Base-by-base conservation (phyloP, 1,139 yeast genomes). In the Candida buenavistaensis region DNA sequence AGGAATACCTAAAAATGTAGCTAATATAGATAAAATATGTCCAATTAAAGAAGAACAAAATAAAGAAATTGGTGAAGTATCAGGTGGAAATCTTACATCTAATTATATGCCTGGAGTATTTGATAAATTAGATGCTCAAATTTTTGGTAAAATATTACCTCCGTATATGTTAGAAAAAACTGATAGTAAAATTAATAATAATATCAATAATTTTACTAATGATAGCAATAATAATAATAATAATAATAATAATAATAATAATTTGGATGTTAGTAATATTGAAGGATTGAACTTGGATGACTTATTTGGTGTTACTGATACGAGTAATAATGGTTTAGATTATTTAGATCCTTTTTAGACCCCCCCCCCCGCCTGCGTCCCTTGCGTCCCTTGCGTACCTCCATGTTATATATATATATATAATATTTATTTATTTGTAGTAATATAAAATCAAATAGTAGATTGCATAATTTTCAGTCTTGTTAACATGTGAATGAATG, bases 61-160 rank as follows among this genome's bases (percentile, higher is more conserved):
- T 27, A 36, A 36, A 25, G 44, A 41, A 23, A 33, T 41, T 31
- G 44, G 44, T 10, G 35, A 26, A 22, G 32, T 29, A 17, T 17
- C 33, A 4, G 44, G 44, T 8, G 41, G 31, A 2, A 39, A 42
- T 21, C 34, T 41, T 11, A 32, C 34, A 5, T 33, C 41, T 13
- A 40, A 45, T 33, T 85, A 85, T 50, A 70, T 83, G 40, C 88
- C 92, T 2, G 94, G 95, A 4, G 82, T 84, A 13, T 82, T 87
- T 69, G 96, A 87, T 55, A 83, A 82, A 47, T 62, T 87, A 30
- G 96, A 88, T 55, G 77, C 87, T 41, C 92, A 86, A 52, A 72
- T 88, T 10, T 87, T 88, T 63, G 96, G 96, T 1, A 67, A 85
- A 33, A 81, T 83, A 47, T 56, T 87, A 36, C 96, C 96, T 3